A percentile compares a stretch with the other conserved stretches of the same genome.
phyloP scores from a whole-genome alignment of 2,329 filamentous ascomycete genomes.

The Furcasterigmium furcatum region DNA sequence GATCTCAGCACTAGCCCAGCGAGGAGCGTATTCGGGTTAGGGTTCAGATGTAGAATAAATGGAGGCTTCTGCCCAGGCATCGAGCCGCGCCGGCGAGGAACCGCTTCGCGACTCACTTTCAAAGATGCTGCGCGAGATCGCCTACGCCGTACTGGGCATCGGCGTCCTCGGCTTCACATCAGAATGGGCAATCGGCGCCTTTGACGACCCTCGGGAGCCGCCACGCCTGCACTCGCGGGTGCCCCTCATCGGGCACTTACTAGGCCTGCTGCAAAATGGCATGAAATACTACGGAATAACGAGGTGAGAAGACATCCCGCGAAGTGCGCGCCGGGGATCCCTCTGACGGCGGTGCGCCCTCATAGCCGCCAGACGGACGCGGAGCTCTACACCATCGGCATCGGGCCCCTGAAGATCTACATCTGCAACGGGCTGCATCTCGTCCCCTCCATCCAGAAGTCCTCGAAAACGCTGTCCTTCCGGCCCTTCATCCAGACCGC shows the following conservation, averaged over 20 bases:
- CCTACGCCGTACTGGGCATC: slow-evolving; percentile 1
- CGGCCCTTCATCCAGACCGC: slow-evolving; percentile 19
- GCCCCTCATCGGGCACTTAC: slow-evolving; percentile 11
- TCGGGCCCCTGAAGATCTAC: slow-evolving; percentile 23
- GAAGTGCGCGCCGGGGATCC: not conserved
- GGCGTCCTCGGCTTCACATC: slow-evolving; percentile 1
- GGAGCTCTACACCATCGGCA: slow-evolving; percentile 22
- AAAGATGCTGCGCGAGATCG: slow-evolving; percentile 4
- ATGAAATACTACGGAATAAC: slow-evolving; percentile 5
- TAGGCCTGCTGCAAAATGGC: slow-evolving; percentile 7
- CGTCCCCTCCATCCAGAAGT: slow-evolving; percentile 17
- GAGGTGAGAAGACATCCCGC: slow-evolving; percentile 3
- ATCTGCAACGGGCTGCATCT: slow-evolving; percentile 19
- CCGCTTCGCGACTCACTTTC: not conserved
- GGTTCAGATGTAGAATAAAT: not conserved
- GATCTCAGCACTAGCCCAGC: not conserved
- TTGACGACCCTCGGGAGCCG: slow-evolving; percentile 7
- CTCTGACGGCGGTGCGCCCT: not conserved
- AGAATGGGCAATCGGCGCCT: slow-evolving; percentile 1
- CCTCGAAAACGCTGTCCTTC: slow-evolving; percentile 19
- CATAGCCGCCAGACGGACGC: slow-evolving; percentile 5
- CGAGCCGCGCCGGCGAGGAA: not conserved
- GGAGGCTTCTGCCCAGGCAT: not conserved
- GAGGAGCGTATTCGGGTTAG: not conserved
- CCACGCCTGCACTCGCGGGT: slow-evolving; percentile 4